Conservation (phyloP, 805 yeast genomes). For the Allodekkera sacchari region DNA sequence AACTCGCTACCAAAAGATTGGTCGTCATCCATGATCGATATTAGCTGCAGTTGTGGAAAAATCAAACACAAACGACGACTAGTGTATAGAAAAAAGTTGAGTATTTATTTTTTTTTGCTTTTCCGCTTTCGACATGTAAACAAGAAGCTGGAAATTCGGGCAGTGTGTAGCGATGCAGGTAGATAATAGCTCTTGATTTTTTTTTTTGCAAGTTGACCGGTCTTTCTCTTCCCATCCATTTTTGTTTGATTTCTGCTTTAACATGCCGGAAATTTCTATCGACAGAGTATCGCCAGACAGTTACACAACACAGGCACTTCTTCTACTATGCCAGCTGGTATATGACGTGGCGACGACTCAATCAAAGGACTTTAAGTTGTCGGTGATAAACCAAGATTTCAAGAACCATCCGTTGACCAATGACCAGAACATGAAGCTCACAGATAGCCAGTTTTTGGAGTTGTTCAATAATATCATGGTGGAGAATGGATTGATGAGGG, state of each 20-base stretch:
- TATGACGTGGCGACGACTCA: conserved; percentile 13
- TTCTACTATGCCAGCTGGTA: conserved; percentile 23
- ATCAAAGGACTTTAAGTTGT: conserved; percentile 9
- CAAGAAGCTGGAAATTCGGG: no score
- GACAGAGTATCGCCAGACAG: conserved; percentile 11
- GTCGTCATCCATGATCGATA: no score
- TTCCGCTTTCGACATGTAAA: no score
- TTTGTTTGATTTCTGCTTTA: no score
- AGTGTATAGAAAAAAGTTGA: no score
- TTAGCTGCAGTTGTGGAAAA: no score
- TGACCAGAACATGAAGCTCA: conserved; percentile 7
- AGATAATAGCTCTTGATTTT: not conserved
- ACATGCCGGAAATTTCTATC: conserved; percentile 2
- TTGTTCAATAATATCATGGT: conserved; percentile 13
- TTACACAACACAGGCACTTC: conserved; percentile 22
- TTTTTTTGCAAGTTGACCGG: not conserved
- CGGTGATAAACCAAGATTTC: conserved; percentile 10
- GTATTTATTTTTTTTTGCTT: no score
- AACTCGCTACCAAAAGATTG: no score
- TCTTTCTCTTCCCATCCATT: no score
- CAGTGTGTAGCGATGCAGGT: no score
- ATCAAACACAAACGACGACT: no score
- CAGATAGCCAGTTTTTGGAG: conserved; percentile 11
- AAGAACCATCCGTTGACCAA: conserved; percentile 19
- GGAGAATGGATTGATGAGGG: conserved; percentile 8